Evolutionary conservation across 192 early-diverging fungal species (phyloP).

Genomic region (Coemansia sp.): DNA sequence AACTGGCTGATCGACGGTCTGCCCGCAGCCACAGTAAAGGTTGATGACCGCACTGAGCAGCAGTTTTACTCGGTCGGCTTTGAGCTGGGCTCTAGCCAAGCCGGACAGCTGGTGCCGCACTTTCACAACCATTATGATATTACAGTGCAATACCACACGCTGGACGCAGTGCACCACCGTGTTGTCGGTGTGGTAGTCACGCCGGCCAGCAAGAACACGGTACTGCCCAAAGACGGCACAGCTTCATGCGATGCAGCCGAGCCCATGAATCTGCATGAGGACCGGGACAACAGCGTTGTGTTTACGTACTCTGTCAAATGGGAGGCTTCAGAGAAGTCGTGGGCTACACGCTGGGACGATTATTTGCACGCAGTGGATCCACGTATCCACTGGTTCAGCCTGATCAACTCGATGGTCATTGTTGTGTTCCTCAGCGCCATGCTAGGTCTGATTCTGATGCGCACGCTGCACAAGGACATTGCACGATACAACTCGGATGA

Average conservation of each 20-base stretch:
- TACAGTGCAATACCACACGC: conserved; percentile 75
- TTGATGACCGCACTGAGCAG: conserved; percentile 56
- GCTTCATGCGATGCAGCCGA: conserved; percentile 38
- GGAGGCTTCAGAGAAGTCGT: conserved; percentile 62
- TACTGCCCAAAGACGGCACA: conserved; percentile 20
- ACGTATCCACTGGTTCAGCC: conserved; percentile 92
- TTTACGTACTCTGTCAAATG: conserved; percentile 71
- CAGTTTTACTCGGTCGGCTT: conserved; percentile 78
- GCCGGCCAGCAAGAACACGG: conserved; percentile 64
- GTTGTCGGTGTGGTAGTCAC: conserved; percentile 86
- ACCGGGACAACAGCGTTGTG: conserved; percentile 49
- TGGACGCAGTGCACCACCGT: conserved; percentile 63
- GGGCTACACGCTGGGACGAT: conserved; percentile 85
- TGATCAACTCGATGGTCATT: conserved; percentile 93
- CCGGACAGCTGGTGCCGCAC: conserved; percentile 39
- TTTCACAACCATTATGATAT: conserved; percentile 92
- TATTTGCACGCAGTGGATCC: conserved; percentile 86
- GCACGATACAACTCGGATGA: conserved; percentile 82
- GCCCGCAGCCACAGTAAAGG: conserved; percentile 68
- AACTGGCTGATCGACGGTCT: conserved; percentile 93
- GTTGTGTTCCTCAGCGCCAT: conserved; percentile 89
- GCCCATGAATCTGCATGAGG: conserved; percentile 53
- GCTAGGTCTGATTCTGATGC: conserved; percentile 85
- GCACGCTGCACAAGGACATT: conserved; percentile 89
- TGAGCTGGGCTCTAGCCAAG: conserved; percentile 61